A percentile compares a stretch with the other conserved stretches of the same genome.
phyloP scores from a whole-genome alignment of 768 basidiomycete species.

The Amyloporia xantha region DNA sequence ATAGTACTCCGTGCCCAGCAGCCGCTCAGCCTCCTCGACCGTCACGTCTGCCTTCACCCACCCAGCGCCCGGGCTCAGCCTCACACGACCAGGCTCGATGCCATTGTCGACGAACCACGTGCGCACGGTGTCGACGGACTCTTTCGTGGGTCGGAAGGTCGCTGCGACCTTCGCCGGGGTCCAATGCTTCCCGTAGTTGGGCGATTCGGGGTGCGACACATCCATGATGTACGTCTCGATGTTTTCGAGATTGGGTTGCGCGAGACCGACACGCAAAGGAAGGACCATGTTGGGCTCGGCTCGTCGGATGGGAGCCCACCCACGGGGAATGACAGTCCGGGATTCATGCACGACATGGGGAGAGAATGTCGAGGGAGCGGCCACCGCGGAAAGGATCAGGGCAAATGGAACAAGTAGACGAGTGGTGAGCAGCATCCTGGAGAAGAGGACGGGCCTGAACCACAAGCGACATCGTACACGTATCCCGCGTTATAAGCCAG shows the following conservation, averaged over 20 bases:
- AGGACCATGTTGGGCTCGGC: conserved; percentile 29
- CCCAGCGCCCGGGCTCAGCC: conserved; percentile 33
- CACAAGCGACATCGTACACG: neutral
- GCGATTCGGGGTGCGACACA: conserved; percentile 46
- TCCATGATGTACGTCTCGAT: conserved; percentile 39
- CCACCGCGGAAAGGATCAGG: neutral
- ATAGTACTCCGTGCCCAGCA: conserved; percentile 45
- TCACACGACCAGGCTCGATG: conserved; percentile 31
- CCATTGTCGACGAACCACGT: conserved; percentile 39
- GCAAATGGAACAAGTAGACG: neutral
- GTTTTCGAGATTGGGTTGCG: conserved; percentile 37
- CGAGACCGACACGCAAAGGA: conserved; percentile 42
- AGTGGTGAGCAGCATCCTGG: conserved; percentile 1
- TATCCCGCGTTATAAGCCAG: neutral
- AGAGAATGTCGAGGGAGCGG: neutral
- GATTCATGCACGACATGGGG: conserved; percentile 4
- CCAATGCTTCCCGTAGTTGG: conserved; percentile 46
- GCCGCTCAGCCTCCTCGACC: conserved; percentile 36
- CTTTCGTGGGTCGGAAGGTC: conserved; percentile 38
- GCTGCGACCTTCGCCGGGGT: conserved; percentile 35
- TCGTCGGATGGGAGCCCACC: conserved; percentile 34
- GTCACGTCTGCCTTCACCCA: conserved; percentile 40
- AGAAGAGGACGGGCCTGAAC: neutral
- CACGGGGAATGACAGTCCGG: conserved; percentile 10
- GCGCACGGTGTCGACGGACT: conserved; percentile 35